Evolutionary conservation across 208 protist genomes (phyloP).

Genomic region (Acanthamoeba royreba): DNA sequence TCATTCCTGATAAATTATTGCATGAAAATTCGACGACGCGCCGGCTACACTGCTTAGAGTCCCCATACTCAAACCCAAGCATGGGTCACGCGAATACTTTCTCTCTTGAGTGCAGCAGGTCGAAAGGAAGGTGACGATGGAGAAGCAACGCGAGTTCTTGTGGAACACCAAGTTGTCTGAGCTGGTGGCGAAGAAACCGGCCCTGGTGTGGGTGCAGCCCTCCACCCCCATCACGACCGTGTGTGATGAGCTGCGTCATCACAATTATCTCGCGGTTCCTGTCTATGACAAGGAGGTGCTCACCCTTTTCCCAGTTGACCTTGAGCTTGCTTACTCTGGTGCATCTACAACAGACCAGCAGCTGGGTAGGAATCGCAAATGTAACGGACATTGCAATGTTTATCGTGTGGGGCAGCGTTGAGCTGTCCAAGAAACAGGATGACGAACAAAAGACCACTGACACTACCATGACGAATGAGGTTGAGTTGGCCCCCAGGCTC

Average conservation of each 20-base stretch:
- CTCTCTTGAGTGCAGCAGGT: too few relatives aligned
- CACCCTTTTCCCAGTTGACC: too few relatives aligned
- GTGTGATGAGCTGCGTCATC: not conserved
- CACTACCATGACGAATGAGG: not conserved
- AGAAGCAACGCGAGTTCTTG: not conserved
- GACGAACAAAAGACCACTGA: not conserved
- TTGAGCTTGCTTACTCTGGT: not conserved
- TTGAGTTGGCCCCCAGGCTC: not conserved
- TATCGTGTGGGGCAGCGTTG: not conserved
- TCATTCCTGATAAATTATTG: too few relatives aligned
- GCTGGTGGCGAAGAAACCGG: not conserved
- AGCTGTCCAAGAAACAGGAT: not conserved
- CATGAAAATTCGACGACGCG: too few relatives aligned
- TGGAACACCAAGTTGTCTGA: not conserved
- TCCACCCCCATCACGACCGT: not conserved
- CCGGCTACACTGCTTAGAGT: too few relatives aligned
- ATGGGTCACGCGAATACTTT: too few relatives aligned
- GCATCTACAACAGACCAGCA: not conserved
- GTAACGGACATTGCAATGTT: not conserved
- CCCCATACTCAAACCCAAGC: too few relatives aligned
- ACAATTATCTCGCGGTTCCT: not conserved
- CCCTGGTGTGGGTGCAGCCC: not conserved
- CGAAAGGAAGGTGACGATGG: not conserved
- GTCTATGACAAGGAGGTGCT: not conserved
- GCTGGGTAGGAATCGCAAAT: not conserved